Conservation (phyloP, 352 stramenopile genomes). For the Pythium dissimile region DNA sequence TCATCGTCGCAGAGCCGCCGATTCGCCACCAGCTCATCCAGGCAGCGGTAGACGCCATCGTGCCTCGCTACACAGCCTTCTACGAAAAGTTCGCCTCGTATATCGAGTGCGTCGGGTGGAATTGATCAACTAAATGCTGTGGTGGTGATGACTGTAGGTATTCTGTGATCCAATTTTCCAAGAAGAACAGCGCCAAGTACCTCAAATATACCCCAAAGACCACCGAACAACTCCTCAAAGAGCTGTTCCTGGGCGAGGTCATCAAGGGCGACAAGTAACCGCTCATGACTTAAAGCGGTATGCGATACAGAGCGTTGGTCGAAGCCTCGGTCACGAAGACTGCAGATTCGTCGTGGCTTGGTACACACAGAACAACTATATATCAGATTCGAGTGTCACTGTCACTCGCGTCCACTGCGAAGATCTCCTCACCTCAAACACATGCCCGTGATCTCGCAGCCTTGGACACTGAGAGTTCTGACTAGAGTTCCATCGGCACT, state of each 20-base stretch:
- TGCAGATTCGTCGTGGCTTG: constrained; percentile 50
- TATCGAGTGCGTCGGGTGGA: not conserved
- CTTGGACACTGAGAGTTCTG: constrained; percentile 52
- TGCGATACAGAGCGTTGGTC: constrained; percentile 59
- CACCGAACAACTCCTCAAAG: constrained; percentile 73
- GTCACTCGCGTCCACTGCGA: not conserved
- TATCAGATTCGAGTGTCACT: not conserved
- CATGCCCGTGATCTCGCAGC: constrained; percentile 69
- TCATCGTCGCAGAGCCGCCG: constrained; percentile 84
- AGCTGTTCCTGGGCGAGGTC: constrained; percentile 73
- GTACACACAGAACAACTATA: not conserved
- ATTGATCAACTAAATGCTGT: too few species aligned
- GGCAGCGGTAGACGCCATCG: constrained; percentile 79
- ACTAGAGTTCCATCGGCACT: constrained; percentile 39
- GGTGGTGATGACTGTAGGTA: constrained; percentile 54
- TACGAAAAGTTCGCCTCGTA: constrained; percentile 74
- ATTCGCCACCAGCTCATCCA: constrained; percentile 83
- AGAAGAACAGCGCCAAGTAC: constrained; percentile 88
- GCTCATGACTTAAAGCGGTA: constrained; percentile 22
- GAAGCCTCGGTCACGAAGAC: constrained; percentile 78
- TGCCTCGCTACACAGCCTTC: constrained; percentile 88
- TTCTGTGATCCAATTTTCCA: constrained; percentile 89
- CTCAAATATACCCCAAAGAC: constrained; percentile 87
- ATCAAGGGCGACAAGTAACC: constrained; percentile 17
- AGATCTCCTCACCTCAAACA: constrained; percentile 48